These are phyloP conservation scores for Sherardia arvensis DNA, from an alignment of 257 asterid genomes.

Conservation along the genomic window DNA sequence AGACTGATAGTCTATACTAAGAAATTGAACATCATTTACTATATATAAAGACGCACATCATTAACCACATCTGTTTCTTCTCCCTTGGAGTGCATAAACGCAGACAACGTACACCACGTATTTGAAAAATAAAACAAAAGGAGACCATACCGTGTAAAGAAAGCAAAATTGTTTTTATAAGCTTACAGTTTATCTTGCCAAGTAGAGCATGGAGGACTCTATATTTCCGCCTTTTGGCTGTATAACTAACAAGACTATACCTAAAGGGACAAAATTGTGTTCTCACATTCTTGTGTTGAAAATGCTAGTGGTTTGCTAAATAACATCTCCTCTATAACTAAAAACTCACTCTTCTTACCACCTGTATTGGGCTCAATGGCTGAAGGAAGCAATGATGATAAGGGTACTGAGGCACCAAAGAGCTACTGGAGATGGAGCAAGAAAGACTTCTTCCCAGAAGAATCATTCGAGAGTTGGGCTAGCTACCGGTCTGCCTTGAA, in stretches of 20 bases:
- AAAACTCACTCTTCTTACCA: background rate
- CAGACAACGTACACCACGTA: no score
- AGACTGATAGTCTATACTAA: no score
- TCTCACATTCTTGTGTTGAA: background rate
- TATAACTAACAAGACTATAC: no score
- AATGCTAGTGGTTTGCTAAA: background rate
- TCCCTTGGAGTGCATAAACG: no score
- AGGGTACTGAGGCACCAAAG: conserved; percentile 6
- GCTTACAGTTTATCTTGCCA: no score
- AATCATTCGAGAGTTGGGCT: conserved; percentile 28
- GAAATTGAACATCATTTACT: no score
- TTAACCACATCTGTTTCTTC: no score
- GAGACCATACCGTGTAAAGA: background rate
- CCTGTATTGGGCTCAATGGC: conserved; percentile 12
- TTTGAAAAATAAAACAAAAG: no score
- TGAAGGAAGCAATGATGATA: conserved; percentile 6
- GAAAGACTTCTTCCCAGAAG: conserved; percentile 29
- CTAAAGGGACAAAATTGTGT: background rate
- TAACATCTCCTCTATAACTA: background rate
- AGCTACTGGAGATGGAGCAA: conserved; percentile 26
- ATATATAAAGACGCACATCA: no score
- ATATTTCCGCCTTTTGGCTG: no score
- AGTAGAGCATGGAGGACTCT: no score
- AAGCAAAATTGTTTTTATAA: background rate
- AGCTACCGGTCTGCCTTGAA: conserved; percentile 20